Evolutionary conservation across 768 basidiomycete species (phyloP).

Genomic region (Boletus eberwhitei): DNA sequence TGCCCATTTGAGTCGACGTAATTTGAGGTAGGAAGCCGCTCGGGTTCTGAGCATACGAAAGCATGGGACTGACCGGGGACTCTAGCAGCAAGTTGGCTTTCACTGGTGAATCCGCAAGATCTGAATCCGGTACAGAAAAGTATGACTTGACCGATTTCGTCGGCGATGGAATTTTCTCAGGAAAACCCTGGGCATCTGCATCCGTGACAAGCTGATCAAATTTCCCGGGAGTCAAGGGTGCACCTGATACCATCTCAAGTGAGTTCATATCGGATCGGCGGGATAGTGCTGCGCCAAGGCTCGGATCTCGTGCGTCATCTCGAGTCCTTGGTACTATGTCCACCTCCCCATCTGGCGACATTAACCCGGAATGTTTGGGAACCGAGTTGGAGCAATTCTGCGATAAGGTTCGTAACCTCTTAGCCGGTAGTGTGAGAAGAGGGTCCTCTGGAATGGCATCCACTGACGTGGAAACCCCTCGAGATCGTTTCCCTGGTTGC

Average conservation of each 20-base stretch:
- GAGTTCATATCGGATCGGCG: not conserved
- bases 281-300: not conserved
- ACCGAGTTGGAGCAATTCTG: not conserved
- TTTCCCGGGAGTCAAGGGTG: slow-evolving; percentile 2
- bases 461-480: slow-evolving; percentile 25
- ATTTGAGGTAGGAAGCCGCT: slow-evolving; percentile 36
- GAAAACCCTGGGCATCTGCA: not conserved
- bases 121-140: slow-evolving; percentile 39
- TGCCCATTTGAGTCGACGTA: slow-evolving; percentile 36
- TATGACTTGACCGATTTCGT: slow-evolving; percentile 34
- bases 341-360: slow-evolving; percentile 9
- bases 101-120: slow-evolving; percentile 23
- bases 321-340: slow-evolving; percentile 1
- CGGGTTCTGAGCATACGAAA: slow-evolving; percentile 35
- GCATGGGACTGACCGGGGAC: slow-evolving; percentile 34
- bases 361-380: not conserved
- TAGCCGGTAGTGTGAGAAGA: slow-evolving; percentile 23
- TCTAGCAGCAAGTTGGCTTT: slow-evolving; percentile 27
- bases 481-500: slow-evolving; percentile 29
- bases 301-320: slow-evolving; percentile 1
- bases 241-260: not conserved
- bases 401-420: slow-evolving; percentile 17
- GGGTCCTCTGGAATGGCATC: slow-evolving; percentile 18
- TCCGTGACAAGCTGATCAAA: not conserved
- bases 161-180: slow-evolving; percentile 27